Evolutionary conservation across 306 rosid genomes (phyloP), one percentile per base, ranked within the genome.

Genomic region (Mucuna pruriens): DNA sequence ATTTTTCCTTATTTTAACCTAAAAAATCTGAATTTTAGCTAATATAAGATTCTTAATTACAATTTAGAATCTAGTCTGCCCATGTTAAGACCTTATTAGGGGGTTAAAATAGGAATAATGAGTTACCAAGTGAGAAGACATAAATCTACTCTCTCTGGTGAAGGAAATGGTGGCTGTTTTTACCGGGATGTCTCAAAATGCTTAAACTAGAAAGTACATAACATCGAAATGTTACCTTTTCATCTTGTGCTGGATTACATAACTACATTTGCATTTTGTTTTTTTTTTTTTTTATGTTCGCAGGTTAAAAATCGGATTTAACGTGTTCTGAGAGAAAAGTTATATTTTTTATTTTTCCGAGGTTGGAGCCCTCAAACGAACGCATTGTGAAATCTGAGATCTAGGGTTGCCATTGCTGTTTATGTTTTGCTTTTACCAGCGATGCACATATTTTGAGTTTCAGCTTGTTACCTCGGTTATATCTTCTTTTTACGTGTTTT

Each of bases 301-400:
- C 86, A 87, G 92, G 78, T 34, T 68, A 46, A 78, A 62, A 64
- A 69, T 85, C 88, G 88, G 98, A 95, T 95, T 95, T 90, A 78
- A 81, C 76, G 54, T 87, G 76, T 78, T 76, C 61, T 69, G 75
- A 78, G 74, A n/a, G n/a, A n/a, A 67, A 74, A 76, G 55, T 45
- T 75, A 46, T n/a, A n/a, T n/a, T 75, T 72, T 86, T 42, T 67
- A 7, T 67, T 31, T n/a, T n/a, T n/a, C n/a, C n/a, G n/a, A n/a
- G n/a, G n/a, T n/a, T 15, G 63, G 66, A 45, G 76, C 42, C 31
- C 25, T 67, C 20, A n/a, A n/a, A n/a, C n/a, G 19, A 66, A 78
- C 65, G 70, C 44, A 34, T 57, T 34, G 71, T 75, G 66, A 44
- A 77, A 64, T 76, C 66, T 69, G 83, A 78, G 90, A 90, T 89